A percentile compares a stretch with the other conserved stretches of the same genome.
Evolutionary conservation across 2,329 filamentous ascomycete genomes (phyloP).

Genomic region (Fusarium udum): DNA sequence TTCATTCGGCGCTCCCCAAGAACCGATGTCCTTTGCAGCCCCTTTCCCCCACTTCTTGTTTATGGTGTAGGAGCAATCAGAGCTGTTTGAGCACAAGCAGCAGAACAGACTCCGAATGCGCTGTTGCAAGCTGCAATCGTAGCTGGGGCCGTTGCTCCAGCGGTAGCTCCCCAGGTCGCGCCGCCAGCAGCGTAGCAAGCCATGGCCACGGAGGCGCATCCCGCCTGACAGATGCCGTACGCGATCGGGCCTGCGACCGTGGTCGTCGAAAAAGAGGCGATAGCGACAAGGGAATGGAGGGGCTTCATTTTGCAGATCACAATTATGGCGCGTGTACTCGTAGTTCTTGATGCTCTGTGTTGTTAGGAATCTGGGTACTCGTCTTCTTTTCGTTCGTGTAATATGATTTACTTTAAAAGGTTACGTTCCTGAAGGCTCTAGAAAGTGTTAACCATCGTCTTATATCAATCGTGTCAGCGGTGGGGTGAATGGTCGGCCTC

Average conservation of each 20-base stretch:
- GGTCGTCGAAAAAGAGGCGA: accelerated
- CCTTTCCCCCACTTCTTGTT: background rate
- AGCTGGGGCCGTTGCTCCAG: background rate
- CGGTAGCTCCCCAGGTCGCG: background rate
- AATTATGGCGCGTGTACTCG: background rate
- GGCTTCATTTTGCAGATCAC: background rate
- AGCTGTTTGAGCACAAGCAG: background rate
- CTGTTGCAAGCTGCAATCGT: background rate
- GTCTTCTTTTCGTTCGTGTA: background rate
- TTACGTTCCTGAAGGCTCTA: background rate
- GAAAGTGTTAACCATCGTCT: background rate
- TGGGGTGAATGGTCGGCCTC: background rate
- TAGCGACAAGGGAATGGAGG: accelerated
- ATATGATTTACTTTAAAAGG: background rate
- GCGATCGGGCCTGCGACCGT: background rate
- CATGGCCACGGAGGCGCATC: background rate
- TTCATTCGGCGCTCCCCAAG: too few relatives aligned
- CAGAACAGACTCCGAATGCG: constrained; percentile 8
- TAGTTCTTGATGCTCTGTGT: background rate
- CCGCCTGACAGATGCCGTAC: background rate
- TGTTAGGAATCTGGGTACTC: too few relatives aligned
- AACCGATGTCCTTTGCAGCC: too few relatives aligned
- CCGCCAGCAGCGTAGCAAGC: constrained; percentile 2
- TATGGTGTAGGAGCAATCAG: background rate
- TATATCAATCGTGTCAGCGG: background rate